These are phyloP conservation scores for Myriosclerotinia curreyana DNA, from an alignment of 2,329 filamentous ascomycete genomes.

Conservation along the genomic window DNA sequence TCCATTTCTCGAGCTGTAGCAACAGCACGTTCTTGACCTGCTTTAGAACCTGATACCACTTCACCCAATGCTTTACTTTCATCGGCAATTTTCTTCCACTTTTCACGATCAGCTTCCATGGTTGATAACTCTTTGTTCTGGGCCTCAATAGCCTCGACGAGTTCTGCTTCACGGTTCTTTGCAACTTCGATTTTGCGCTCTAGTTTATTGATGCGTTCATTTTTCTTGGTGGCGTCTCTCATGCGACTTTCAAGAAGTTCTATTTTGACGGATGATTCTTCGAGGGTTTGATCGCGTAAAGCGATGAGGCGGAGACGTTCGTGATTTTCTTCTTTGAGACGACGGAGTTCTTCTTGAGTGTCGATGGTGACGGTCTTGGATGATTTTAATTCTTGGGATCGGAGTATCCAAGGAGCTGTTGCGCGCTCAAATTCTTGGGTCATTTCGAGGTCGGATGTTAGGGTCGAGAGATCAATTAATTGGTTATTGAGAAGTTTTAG, in stretches of 20 bases:
- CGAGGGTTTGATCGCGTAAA: slow-evolving; percentile 75
- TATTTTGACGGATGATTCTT: slow-evolving; percentile 86
- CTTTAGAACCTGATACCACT: slow-evolving; percentile 50
- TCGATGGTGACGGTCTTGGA: slow-evolving; percentile 78
- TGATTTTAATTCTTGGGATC: slow-evolving; percentile 77
- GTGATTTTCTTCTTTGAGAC: slow-evolving; percentile 74
- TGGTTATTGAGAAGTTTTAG: slow-evolving; percentile 62
- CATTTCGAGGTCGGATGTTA: slow-evolving; percentile 68
- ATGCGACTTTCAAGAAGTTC: slow-evolving; percentile 87
- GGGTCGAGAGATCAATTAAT: slow-evolving; percentile 66
- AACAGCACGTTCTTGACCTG: slow-evolving; percentile 63
- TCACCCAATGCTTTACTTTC: slow-evolving; percentile 55
- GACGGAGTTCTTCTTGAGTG: slow-evolving; percentile 78
- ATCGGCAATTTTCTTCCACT: slow-evolving; percentile 68
- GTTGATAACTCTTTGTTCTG: slow-evolving; percentile 64
- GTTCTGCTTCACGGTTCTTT: slow-evolving; percentile 49
- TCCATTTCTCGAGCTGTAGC: slow-evolving; percentile 72
- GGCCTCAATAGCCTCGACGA: slow-evolving; percentile 63
- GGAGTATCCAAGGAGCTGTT: slow-evolving; percentile 76
- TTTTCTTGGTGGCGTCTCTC: slow-evolving; percentile 77
- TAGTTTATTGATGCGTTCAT: slow-evolving; percentile 63
- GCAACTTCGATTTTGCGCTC: slow-evolving; percentile 57
- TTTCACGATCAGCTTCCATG: slow-evolving; percentile 64
- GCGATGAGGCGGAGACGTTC: slow-evolving; percentile 71
- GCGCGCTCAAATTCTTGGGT: slow-evolving; percentile 76